Evolutionary conservation across 345 rosid species (phyloP).

Genomic region (Pseudoturritis turrita): DNA sequence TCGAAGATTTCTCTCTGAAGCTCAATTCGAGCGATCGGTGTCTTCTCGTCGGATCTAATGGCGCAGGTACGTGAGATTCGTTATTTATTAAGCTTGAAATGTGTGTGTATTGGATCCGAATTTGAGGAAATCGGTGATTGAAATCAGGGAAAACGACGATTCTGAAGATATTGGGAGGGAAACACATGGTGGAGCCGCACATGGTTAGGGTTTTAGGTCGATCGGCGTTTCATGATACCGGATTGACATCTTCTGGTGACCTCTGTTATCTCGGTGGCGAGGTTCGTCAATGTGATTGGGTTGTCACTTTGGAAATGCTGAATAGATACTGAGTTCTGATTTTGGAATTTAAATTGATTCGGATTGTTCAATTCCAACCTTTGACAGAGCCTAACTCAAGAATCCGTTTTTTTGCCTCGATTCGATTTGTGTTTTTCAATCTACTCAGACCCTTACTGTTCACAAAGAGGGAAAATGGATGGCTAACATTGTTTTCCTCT

Average conservation of each 20-base stretch:
- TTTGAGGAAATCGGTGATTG: not conserved
- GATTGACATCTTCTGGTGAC: constrained; percentile 79
- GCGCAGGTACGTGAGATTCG: constrained; percentile 56
- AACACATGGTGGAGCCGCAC: constrained; percentile 92
- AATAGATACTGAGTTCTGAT: not conserved
- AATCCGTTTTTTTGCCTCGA: not conserved
- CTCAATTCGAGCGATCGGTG: constrained; percentile 70
- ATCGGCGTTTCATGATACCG: constrained; percentile 92
- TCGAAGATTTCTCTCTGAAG: constrained; percentile 60
- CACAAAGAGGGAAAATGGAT: not conserved
- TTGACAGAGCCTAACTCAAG: not conserved
- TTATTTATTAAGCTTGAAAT: not conserved
- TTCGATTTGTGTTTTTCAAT: not conserved
- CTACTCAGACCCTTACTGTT: not conserved
- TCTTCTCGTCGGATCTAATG: constrained; percentile 98
- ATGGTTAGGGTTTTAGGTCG: constrained; percentile 88
- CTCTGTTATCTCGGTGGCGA: constrained; percentile 96
- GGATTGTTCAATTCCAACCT: not conserved
- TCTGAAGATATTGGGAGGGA: constrained; percentile 90
- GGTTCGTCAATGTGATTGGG: constrained; percentile 42
- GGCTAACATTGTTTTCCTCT: not conserved
- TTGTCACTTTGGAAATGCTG: too few relatives aligned
- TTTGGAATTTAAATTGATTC: not conserved
- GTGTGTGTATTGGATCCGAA: not conserved
- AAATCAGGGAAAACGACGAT: constrained; percentile 82